A percentile compares a stretch with the other conserved stretches of the same genome.
Conservation (phyloP, 805 yeast genomes). For the Wickerhamiella spandovensis region DNA sequence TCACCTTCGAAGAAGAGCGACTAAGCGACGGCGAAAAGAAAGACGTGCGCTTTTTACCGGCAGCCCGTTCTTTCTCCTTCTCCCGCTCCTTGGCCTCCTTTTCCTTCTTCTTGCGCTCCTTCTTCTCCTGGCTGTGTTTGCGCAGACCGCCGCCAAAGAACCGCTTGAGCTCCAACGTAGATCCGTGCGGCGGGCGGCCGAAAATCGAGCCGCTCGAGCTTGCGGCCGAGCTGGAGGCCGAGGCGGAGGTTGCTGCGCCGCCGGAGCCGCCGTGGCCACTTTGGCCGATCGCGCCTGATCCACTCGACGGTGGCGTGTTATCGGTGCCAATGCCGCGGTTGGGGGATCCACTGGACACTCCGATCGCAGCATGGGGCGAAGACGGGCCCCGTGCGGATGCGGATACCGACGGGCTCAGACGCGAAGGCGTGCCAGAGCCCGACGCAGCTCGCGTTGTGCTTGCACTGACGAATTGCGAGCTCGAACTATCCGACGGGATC, state of each 20-base stretch:
- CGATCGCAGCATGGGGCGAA: background rate
- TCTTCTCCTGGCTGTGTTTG: background rate
- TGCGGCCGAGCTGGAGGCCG: background rate
- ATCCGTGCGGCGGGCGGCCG: background rate
- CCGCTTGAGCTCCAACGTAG: conserved; percentile 15
- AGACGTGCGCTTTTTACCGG: background rate
- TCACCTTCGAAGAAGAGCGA: background rate
- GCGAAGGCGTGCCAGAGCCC: background rate
- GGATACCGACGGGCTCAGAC: background rate
- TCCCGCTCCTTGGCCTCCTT: background rate
- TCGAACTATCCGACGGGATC: background rate
- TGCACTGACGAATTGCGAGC: background rate
- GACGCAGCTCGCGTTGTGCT: background rate
- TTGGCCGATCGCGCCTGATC: too few species aligned
- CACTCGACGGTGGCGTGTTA: background rate
- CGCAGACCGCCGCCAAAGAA: conserved; percentile 15
- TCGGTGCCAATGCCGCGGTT: background rate
- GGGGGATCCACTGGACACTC: background rate
- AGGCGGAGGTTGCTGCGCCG: background rate
- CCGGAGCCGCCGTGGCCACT: background rate
- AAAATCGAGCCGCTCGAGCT: background rate
- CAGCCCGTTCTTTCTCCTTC: background rate
- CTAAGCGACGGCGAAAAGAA: background rate
- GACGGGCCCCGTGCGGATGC: background rate
- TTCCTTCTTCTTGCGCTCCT: background rate